Base-by-base conservation (phyloP, 2,329 filamentous ascomycete genomes). In the Fusarium dlaminii region DNA sequence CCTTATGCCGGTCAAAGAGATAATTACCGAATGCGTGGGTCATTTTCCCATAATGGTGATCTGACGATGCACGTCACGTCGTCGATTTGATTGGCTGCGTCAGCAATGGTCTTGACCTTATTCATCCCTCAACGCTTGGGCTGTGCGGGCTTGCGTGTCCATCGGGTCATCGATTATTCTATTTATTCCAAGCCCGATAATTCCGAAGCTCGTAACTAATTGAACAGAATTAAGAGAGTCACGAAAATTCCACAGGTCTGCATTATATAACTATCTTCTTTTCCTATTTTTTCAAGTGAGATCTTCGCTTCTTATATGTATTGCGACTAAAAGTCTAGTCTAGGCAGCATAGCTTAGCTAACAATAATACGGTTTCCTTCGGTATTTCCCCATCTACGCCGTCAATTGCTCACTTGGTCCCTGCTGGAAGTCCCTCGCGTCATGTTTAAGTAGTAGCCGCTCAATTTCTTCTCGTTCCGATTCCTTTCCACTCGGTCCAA, bases 341-440 rank as follows among this genome's bases (percentile, higher is more conserved):
- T 2, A 1, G 2, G 10, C 36, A 3, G 12, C 7, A 13, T 8
- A 8, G 10, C 46, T n/a, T 6, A 49, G 22, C 4, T n/a, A 7
- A 3, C 22, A 15, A 7, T 4, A 13, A 5, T n/a, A 37, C 36
- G 18, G 17, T 1, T 17, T 37, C 36, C 7, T 14, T 5, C 1
- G 5, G 4, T 37, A 1, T 13, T 18, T 8, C 22, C 15, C 11
- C 8, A 13, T 6, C 11, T 24, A 34, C 34, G 7, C 12, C 22
- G 4, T 18, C 30, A 9, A 20, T 24, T 3, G 11, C 10, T 51
- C 15, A 10, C 12, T 17, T 1, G 0, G 12, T 8, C 4, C n/a
- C n/a, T 0, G 24, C 3, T 24, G 11, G 8, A 51, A 51, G n/a
- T 51, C 48, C 1, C 3, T 51, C 30, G n/a, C 48, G 34, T n/a